Evolutionary conservation across 192 early-diverging fungal species (phyloP).

Genomic region (Thamnidium elegans): DNA sequence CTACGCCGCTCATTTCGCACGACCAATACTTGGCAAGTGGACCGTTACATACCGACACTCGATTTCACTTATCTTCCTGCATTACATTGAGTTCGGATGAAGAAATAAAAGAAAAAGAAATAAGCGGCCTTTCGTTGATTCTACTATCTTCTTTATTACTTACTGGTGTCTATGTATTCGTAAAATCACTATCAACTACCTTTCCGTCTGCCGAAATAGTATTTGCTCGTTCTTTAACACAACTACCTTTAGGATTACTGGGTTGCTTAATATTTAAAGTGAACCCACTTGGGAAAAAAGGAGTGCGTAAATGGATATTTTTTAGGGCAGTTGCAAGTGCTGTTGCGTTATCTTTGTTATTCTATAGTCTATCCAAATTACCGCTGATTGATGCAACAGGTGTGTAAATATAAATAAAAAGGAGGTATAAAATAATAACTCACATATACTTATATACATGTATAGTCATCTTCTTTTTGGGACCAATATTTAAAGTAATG

Average conservation of each 20-base stretch:
- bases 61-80: background rate
- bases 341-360: slow-evolving; percentile 63
- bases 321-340: slow-evolving; percentile 63
- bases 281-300: slow-evolving; percentile 54
- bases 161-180: slow-evolving; percentile 64
- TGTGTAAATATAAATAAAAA: slow-evolving; percentile 8
- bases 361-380: slow-evolving; percentile 66
- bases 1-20: slow-evolving; percentile 18
- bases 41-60: background rate
- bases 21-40: background rate
- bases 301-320: slow-evolving; percentile 51
- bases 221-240: slow-evolving; percentile 66
- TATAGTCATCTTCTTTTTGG: slow-evolving; percentile 68
- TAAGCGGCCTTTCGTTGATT: slow-evolving; percentile 52
- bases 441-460: background rate
- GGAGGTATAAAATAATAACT: background rate
- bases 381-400: slow-evolving; percentile 71
- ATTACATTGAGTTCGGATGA: slow-evolving; percentile 9
- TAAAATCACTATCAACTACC: slow-evolving; percentile 54
- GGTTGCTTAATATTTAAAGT: slow-evolving; percentile 49
- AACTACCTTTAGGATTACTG: slow-evolving; percentile 55
- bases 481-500: slow-evolving; percentile 70
- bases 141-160: slow-evolving; percentile 67
- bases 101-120: slow-evolving; percentile 34
- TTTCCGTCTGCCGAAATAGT: slow-evolving; percentile 72